These are phyloP conservation scores for Globisporangium lucens DNA, from an alignment of 352 stramenopile genomes.

Conservation along the genomic window DNA sequence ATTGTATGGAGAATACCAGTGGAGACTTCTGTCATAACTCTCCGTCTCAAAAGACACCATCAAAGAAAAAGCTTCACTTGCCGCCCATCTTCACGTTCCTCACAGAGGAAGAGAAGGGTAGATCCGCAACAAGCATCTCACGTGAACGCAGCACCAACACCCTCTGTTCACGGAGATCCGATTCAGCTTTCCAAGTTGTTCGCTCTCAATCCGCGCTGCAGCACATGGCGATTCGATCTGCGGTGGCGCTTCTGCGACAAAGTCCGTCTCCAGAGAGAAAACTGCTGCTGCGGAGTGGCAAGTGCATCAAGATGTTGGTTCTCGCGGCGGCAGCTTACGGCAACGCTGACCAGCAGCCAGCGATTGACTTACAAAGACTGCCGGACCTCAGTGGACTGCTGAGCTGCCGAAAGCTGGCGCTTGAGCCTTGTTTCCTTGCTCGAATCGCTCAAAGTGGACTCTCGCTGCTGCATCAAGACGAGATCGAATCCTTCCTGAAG, in stretches of 20 bases:
- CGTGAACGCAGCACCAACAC: not conserved
- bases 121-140: not conserved
- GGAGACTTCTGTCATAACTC: not conserved
- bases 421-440: not conserved
- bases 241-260: conserved; percentile 33
- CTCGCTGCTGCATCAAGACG: not conserved
- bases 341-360: not conserved
- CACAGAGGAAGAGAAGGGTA: not conserved
- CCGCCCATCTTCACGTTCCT: conserved; percentile 45
- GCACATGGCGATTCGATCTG: conserved; percentile 37
- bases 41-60: not conserved
- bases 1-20: not conserved
- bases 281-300: conserved; percentile 11
- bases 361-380: not conserved
- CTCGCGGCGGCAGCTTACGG: not conserved
- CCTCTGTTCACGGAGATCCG: not conserved
- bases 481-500: not conserved
- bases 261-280: conserved; percentile 31
- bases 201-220: conserved; percentile 13
- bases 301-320: conserved; percentile 10
- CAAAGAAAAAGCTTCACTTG: conserved; percentile 16
- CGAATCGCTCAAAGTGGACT: conserved; percentile 6
- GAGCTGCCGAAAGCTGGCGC: not conserved
- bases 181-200: conserved; percentile 11
- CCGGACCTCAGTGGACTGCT: not conserved